Conservation (phyloP, 129 eudicot genomes). For the Flaveria linearis region DNA sequence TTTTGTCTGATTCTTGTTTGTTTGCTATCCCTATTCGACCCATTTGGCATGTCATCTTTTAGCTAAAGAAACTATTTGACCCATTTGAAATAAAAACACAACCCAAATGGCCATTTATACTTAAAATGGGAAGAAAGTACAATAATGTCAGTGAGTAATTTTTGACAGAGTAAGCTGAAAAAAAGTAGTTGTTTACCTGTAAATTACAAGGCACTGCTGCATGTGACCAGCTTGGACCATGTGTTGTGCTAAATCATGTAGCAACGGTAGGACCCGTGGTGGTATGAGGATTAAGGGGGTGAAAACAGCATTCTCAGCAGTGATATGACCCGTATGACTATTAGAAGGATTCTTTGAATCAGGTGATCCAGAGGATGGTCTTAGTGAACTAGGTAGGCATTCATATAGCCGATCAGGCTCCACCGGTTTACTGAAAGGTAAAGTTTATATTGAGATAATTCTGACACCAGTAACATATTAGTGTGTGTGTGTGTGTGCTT, state of each 20-base stretch:
- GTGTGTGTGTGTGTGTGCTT: not conserved
- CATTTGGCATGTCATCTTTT: not conserved
- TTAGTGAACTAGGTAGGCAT: slow-evolving; percentile 89
- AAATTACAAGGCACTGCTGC: slow-evolving; percentile 72
- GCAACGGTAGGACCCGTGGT: slow-evolving; percentile 81
- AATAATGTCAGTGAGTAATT: not conserved
- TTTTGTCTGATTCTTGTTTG: not conserved
- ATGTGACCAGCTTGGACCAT: slow-evolving; percentile 92
- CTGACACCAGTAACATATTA: not conserved
- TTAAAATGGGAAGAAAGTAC: not conserved
- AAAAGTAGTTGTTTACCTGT: slow-evolving; percentile 54
- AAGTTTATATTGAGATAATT: slow-evolving; percentile 11
- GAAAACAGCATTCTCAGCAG: slow-evolving; percentile 69
- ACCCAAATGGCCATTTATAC: not conserved
- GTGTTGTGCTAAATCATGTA: slow-evolving; percentile 90
- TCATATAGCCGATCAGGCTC: slow-evolving; percentile 96
- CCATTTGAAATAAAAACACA: not conserved
- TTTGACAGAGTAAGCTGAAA: not conserved
- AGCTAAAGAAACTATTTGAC: not conserved
- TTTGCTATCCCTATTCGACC: not conserved
- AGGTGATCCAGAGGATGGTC: slow-evolving; percentile 90
- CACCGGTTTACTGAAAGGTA: slow-evolving; percentile 69
- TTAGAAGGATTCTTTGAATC: slow-evolving; percentile 64
- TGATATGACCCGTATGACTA: slow-evolving; percentile 56
- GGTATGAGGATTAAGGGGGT: slow-evolving; percentile 90